phyloP scores from a whole-genome alignment of 495 filamentous ascomycete genomes.

The Bathelium albidoporum region DNA sequence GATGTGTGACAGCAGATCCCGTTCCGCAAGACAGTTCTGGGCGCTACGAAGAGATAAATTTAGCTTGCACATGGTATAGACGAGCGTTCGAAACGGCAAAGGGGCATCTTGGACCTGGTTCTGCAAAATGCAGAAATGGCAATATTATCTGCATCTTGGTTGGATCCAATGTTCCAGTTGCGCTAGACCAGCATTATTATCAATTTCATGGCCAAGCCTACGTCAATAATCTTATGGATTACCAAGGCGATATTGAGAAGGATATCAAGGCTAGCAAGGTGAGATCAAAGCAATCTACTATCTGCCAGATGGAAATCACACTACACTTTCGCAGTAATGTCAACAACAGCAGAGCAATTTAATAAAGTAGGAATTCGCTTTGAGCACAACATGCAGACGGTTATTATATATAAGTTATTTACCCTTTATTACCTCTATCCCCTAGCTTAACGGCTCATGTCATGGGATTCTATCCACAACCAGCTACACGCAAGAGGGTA shows the following conservation, averaged over 20 bases:
- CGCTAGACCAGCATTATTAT: neutral
- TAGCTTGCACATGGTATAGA: neutral
- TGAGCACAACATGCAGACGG: neutral
- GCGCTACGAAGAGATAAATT: too few species aligned
- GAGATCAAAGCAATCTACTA: neutral
- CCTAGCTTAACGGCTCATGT: neutral
- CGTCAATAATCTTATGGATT: neutral
- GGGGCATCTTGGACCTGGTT: neutral
- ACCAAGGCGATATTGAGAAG: neutral
- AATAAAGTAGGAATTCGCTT: neutral
- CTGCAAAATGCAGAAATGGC: neutral
- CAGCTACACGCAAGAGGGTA: neutral
- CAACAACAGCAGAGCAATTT: neutral
- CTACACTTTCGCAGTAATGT: neutral
- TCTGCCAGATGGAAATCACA: neutral
- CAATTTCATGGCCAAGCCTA: neutral
- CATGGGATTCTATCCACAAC: neutral
- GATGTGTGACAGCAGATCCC: neutral
- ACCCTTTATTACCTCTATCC: neutral
- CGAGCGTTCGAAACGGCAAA: neutral
- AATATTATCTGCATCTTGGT: neutral
- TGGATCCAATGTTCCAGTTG: neutral
- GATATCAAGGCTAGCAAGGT: neutral
- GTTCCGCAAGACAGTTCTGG: neutral
- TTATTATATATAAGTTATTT: neutral